These are phyloP conservation scores for Starmerella apis DNA, from an alignment of 805 yeast genomes.

Conservation along the genomic window DNA sequence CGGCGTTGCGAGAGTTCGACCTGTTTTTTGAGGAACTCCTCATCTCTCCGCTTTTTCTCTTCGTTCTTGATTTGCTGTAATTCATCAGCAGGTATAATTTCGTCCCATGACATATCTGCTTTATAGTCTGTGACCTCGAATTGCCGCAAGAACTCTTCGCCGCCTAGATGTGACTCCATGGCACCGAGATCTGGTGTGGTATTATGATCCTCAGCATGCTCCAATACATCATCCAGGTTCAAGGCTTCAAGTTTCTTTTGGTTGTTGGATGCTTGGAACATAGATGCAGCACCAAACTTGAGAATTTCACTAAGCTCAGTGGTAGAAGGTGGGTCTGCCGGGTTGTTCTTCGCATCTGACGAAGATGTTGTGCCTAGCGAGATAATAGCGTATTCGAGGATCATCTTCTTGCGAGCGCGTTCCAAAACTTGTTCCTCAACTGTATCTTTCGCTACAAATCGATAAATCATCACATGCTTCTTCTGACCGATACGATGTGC, in stretches of 20 bases:
- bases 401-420: conserved; percentile 95
- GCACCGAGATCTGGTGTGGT: conserved; percentile 96
- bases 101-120: conserved; percentile 98
- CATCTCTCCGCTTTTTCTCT: conserved; percentile 78
- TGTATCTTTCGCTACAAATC: conserved; percentile 96
- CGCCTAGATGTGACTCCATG: conserved; percentile 72
- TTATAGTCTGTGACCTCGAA: conserved; percentile 97
- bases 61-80: conserved; percentile 79
- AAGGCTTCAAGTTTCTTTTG: conserved; percentile 91
- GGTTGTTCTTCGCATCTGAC: conserved; percentile 48
- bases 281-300: conserved; percentile 96
- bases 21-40: conserved; percentile 77
- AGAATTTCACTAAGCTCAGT: conserved; percentile 85
- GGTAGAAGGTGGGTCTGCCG: conserved; percentile 44
- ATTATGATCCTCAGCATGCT: conserved; percentile 93
- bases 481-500: conserved; percentile 99
- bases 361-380: conserved; percentile 80
- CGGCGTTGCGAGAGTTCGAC: conserved; percentile 77
- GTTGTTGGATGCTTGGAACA: conserved; percentile 92
- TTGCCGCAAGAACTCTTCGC: conserved; percentile 93
- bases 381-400: conserved; percentile 92
- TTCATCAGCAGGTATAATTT: conserved; percentile 93
- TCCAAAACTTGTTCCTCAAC: conserved; percentile 96
- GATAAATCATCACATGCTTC: conserved; percentile 91
- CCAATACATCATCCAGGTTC: conserved; percentile 89